Evolutionary conservation across 2,329 filamentous ascomycete species (phyloP).

Genomic region (Sarocladium oryzae): DNA sequence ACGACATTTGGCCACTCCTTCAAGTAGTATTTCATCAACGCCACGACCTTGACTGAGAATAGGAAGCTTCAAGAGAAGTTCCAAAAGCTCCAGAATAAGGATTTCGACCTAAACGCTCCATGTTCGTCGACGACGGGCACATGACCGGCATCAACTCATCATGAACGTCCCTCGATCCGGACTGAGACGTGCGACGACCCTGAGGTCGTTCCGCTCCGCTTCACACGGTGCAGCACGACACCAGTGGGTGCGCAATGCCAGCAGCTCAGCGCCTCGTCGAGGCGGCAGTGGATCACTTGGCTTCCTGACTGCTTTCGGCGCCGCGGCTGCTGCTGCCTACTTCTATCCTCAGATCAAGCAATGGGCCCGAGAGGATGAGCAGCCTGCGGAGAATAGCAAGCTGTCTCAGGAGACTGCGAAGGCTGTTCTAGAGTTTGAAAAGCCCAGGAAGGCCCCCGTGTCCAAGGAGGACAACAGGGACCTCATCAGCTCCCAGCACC

Average conservation of each 20-base stretch:
- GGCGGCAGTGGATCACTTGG: constrained; percentile 23
- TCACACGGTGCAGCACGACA: constrained; percentile 16
- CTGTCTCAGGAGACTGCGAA: constrained; percentile 19
- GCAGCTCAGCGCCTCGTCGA: constrained; percentile 15
- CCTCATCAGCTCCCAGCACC: constrained; percentile 74
- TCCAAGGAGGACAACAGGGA: constrained; percentile 69
- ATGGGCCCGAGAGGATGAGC: constrained; percentile 15
- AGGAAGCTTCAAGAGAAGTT: background rate
- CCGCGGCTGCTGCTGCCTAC: constrained; percentile 31
- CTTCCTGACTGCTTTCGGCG: constrained; percentile 29
- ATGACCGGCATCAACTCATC: constrained; percentile 5
- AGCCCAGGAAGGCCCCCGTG: constrained; percentile 47
- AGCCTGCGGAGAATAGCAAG: constrained; percentile 9
- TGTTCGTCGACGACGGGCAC: background rate
- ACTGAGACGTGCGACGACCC: constrained; percentile 22
- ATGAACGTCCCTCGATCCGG: constrained; percentile 27
- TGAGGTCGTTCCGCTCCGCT: constrained; percentile 16
- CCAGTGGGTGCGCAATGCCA: constrained; percentile 25
- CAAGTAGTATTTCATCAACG: background rate
- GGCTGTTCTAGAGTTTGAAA: constrained; percentile 62
- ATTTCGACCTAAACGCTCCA: background rate
- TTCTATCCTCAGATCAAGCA: constrained; percentile 30
- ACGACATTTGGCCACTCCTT: background rate
- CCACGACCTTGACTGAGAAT: background rate
- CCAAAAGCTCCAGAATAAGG: background rate